Evolutionary conservation across 2,329 filamentous ascomycete species (phyloP), one percentile per base, ranked within the genome.

Genomic region (Paraphoma chrysanthemicola): DNA sequence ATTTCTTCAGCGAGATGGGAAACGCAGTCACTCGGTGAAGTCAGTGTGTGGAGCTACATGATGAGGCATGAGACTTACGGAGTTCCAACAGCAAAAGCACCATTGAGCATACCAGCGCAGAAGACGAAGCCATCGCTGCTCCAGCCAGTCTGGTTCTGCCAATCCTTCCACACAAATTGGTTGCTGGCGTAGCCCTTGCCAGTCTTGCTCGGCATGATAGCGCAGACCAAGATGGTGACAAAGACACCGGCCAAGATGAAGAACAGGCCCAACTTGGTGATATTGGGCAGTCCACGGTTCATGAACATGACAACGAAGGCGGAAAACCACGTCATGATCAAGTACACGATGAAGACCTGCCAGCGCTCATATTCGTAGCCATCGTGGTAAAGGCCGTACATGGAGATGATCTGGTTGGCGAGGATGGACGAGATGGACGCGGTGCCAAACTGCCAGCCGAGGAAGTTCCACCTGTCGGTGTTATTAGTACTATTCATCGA

Each of bases 51-150:
- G 57, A 56, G 47, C 48, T 53, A 18, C 16, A 10, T 41, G 41
- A 14, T 33, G 14, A 44, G 42, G 6, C 6, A 28, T 29, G 11
- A 29, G 7, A 65, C 71, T 59, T 62, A 73, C 10, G 87, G 85
- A 1, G 86, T 85, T 6, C 88, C 89, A 10, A 91, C 85, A 44
- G 85, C 84, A 69, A 86, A 91, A 3, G 88, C 88, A 10, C 88
- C 89, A 64, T 91, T 91, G 23, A 90, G 79, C 71, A 90, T 88
- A 16, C 88, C 87, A 0, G 85, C 78, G 28, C 89, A 76, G 60
- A 90, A 90, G 2, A 86, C 86, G n/a, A 90, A 84, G 14, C 86
- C 86, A 44, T 85, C 79, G 50, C 78, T 82, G 1, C 60, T 63
- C 62, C 77, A 83, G 0, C 81, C 80, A 0, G 81, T 79, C 51